These are phyloP conservation scores for Ogataea ganodermae DNA, from an alignment of 805 yeast species.

Conservation along the genomic window DNA sequence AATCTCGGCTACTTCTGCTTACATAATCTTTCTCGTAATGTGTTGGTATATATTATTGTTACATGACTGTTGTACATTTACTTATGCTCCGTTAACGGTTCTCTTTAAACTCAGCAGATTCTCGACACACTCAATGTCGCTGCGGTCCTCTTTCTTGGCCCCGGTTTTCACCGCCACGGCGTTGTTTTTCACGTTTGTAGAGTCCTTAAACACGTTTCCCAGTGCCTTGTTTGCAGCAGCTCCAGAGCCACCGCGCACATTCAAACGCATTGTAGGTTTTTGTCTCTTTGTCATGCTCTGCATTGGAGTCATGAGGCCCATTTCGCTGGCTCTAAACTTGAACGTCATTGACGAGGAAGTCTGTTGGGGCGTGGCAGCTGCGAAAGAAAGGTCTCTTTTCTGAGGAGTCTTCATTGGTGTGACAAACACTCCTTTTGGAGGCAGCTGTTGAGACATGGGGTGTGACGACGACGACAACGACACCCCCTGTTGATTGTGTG, in stretches of 20 bases:
- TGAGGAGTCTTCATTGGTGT: conserved; percentile 27
- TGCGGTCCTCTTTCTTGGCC: conserved; percentile 7
- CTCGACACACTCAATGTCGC: conserved; percentile 39
- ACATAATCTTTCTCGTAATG: not conserved
- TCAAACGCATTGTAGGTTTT: conserved; percentile 34
- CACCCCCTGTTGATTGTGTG: not conserved
- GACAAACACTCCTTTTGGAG: conserved; percentile 30
- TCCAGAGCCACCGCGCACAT: conserved; percentile 8
- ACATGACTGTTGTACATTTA: not conserved
- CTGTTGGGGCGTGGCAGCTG: conserved; percentile 12
- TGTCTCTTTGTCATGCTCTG: conserved; percentile 30
- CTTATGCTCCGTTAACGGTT: conserved; percentile 3
- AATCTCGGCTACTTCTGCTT: not conserved
- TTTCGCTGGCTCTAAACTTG: conserved; percentile 38
- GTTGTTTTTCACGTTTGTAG: conserved; percentile 24
- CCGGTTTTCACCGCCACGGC: not conserved
- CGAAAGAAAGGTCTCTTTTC: conserved; percentile 6
- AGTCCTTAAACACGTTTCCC: conserved; percentile 25
- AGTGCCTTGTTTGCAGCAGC: conserved; percentile 12
- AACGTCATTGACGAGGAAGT: conserved; percentile 34
- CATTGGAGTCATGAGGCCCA: conserved; percentile 33
- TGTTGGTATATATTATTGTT: not conserved
- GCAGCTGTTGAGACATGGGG: conserved; percentile 13
- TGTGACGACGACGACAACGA: not conserved
- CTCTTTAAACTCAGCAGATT: conserved; percentile 42